Evolutionary conservation across 2,329 filamentous ascomycete genomes (phyloP).

Genomic region (Sclerotinia sclerotiorum): DNA sequence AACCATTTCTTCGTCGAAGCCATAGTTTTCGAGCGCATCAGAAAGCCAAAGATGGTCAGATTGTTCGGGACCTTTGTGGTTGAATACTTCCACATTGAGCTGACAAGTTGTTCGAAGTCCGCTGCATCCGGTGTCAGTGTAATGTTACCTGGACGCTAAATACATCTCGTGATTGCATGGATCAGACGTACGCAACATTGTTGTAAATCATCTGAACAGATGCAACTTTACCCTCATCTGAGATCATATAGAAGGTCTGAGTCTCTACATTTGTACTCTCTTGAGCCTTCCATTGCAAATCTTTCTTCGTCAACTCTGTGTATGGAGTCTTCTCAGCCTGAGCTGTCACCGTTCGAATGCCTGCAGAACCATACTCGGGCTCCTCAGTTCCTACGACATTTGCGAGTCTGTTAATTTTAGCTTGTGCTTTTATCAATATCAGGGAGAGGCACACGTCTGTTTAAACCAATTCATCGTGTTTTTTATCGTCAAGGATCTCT

Average conservation of each 20-base stretch:
- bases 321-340: conserved; percentile 77
- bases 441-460: conserved; percentile 23
- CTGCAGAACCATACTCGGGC: conserved; percentile 88
- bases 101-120: conserved; percentile 88
- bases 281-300: conserved; percentile 79
- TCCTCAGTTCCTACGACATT: conserved; percentile 94
- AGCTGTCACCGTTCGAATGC: conserved; percentile 80
- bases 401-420: conserved; percentile 52
- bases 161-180: conserved; percentile 31
- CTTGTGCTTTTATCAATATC: conserved; percentile 4
- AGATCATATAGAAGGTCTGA: conserved; percentile 87
- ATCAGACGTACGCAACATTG: conserved; percentile 78
- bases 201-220: conserved; percentile 95
- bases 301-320: conserved; percentile 73
- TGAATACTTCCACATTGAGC: conserved; percentile 93
- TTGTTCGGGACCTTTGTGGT: conserved; percentile 63
- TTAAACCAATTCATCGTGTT: conserved; percentile 25
- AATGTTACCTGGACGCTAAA: conserved; percentile 2
- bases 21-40: conserved; percentile 72
- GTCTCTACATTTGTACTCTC: conserved; percentile 91
- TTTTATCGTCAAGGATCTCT: conserved; percentile 12
- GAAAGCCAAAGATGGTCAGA: conserved; percentile 76
- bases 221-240: conserved; percentile 72
- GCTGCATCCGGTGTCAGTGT: conserved; percentile 48
- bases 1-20: conserved; percentile 80